Conservation (phyloP, 441 rosid species). For the Arabidopsis hybrid region DNA sequence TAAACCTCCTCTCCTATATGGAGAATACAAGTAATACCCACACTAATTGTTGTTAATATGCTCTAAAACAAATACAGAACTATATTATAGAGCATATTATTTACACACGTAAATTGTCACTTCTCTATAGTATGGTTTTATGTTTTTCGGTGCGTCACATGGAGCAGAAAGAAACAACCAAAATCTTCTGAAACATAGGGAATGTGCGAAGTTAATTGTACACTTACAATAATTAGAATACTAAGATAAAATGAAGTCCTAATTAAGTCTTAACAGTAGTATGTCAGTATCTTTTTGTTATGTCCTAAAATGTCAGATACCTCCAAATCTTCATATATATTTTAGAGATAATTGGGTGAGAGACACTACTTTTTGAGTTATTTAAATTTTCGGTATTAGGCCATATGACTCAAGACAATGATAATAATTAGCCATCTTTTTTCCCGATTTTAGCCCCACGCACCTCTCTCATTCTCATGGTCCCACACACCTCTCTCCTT, state of each 20-base stretch:
- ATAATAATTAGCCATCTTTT: no score
- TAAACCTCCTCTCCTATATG: neutral
- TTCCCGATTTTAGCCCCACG: no score
- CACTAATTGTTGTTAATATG: neutral
- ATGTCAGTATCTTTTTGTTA: conserved; percentile 31
- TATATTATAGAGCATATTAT: neutral
- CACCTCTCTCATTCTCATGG: no score
- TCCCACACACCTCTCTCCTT: no score
- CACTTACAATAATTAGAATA: conserved; percentile 32
- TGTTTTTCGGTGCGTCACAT: conserved; percentile 46
- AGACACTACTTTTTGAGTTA: no score
- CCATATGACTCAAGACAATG: no score
- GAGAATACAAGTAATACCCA: neutral
- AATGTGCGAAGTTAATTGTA: conserved; percentile 40
- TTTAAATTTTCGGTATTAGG: no score
- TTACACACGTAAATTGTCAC: neutral
- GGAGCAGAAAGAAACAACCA: conserved; percentile 43
- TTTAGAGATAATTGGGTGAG: no score
- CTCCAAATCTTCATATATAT: conserved; percentile 29
- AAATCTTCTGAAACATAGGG: conserved; percentile 45
- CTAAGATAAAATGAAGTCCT: conserved; percentile 24
- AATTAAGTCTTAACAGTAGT: conserved; percentile 1
- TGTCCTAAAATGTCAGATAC: conserved; percentile 35
- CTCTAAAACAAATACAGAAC: neutral
- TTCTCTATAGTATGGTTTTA: conserved; percentile 2